These are phyloP conservation scores for Cryptomeria japonica DNA, from an alignment of 75 land plant species.

Conservation along the genomic window DNA sequence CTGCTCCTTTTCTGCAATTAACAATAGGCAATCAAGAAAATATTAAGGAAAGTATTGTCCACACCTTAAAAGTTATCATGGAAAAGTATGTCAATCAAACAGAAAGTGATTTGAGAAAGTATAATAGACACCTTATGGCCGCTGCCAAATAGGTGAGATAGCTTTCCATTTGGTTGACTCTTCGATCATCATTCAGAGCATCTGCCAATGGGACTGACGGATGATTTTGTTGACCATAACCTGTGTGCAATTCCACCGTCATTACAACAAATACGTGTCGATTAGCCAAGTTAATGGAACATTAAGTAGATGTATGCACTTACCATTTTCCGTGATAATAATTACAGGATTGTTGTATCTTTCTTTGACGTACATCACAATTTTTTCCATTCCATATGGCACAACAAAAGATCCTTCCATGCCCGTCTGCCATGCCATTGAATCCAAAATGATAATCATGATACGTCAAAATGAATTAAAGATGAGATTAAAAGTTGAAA, in stretches of 20 bases:
- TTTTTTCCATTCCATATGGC: slow-evolving; percentile 26
- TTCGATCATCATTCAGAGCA: not conserved
- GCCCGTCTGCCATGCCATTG: slow-evolving; percentile 5
- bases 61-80: too few relatives aligned
- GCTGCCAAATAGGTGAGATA: not conserved
- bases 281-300: too few relatives aligned
- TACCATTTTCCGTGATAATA: slow-evolving; percentile 35
- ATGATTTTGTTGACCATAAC: slow-evolving; percentile 13
- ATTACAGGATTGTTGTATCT: slow-evolving; percentile 28
- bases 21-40: not conserved
- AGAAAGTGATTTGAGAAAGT: not conserved
- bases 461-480: not conserved
- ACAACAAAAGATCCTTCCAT: not conserved
- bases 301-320: not conserved
- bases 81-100: not conserved
- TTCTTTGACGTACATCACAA: slow-evolving; percentile 15
- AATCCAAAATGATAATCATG: not conserved
- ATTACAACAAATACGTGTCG: too few relatives aligned
- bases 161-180: not conserved
- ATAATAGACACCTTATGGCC: not conserved
- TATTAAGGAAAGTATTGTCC: not conserved
- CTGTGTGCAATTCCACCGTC: slow-evolving; percentile 6
- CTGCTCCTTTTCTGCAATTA: slow-evolving; percentile 1
- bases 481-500: too few relatives aligned
- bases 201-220: not conserved